A percentile compares a stretch with the other conserved stretches of the same genome.
phyloP scores from a whole-genome alignment of 768 basidiomycete species.

The Tephrocybe sp. region DNA sequence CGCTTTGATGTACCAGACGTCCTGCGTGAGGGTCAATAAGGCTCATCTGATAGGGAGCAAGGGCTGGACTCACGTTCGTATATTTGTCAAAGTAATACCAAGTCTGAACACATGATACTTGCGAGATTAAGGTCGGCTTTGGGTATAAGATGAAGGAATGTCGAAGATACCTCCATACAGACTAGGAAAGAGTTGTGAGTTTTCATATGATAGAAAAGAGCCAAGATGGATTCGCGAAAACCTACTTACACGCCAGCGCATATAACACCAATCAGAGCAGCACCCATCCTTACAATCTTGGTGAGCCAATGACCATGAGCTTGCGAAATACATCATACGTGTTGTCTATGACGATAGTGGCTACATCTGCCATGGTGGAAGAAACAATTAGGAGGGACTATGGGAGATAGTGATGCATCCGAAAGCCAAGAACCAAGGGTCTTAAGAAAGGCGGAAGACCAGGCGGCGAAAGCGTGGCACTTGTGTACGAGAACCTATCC shows the following conservation, averaged over 20 bases:
- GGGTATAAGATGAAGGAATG: background rate
- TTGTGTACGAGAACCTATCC: constrained; percentile 21
- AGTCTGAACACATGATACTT: constrained; percentile 58
- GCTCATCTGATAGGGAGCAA: constrained; percentile 2
- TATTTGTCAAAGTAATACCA: constrained; percentile 57
- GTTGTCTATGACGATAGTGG: constrained; percentile 29
- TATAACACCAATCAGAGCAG: constrained; percentile 50
- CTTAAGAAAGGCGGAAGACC: constrained; percentile 27
- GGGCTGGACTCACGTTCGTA: constrained; percentile 27
- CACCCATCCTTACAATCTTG: constrained; percentile 42
- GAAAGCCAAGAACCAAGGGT: constrained; percentile 18
- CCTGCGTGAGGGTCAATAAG: constrained; percentile 24
- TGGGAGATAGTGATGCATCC: constrained; percentile 17
- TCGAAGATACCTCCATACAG: constrained; percentile 53
- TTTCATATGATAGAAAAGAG: too few relatives aligned
- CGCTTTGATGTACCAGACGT: constrained; percentile 52
- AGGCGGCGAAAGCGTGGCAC: constrained; percentile 14
- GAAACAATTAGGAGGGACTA: constrained; percentile 6
- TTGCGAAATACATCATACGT: constrained; percentile 27
- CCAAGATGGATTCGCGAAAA: background rate
- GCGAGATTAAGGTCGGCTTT: background rate
- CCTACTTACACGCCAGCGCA: constrained; percentile 47
- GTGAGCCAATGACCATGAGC: background rate
- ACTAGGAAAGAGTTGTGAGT: constrained; percentile 32
- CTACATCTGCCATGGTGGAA: constrained; percentile 19